These are phyloP conservation scores for Bryoerythrophyllum caledonicum DNA, from an alignment of 225 moss, liverwort and hornwort genomes.

Conservation along the genomic window DNA sequence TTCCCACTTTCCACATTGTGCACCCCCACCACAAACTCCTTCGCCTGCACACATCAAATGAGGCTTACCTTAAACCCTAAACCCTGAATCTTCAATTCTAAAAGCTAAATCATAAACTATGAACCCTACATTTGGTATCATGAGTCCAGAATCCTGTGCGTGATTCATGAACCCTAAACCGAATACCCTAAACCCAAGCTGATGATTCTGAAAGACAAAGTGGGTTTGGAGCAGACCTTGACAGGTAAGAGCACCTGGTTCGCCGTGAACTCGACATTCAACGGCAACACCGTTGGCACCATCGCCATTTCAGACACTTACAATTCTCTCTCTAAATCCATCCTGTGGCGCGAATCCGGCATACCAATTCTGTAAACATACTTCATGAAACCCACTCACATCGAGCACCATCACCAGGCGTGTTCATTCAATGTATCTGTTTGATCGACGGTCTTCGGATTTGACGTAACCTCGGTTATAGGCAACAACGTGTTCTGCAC, in stretches of 20 bases:
- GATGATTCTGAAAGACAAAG: background rate
- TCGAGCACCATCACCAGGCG: too few relatives aligned
- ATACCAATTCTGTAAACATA: too few relatives aligned
- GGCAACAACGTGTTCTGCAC: too few relatives aligned
- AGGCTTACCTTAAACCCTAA: background rate
- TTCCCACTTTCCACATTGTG: slow-evolving; percentile 65
- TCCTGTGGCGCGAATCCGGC: too few relatives aligned
- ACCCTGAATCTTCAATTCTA: background rate
- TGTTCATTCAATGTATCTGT: background rate
- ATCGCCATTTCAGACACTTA: slow-evolving; percentile 6
- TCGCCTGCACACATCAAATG: slow-evolving; percentile 38
- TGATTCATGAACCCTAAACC: background rate
- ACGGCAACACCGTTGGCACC: slow-evolving; percentile 45
- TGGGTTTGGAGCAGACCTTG: slow-evolving; percentile 23
- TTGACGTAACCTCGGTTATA: too few relatives aligned
- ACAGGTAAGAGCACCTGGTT: slow-evolving; percentile 44
- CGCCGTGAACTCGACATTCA: slow-evolving; percentile 43
- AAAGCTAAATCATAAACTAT: too few relatives aligned
- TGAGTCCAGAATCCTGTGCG: too few relatives aligned
- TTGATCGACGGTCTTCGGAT: too few relatives aligned
- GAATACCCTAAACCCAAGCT: background rate
- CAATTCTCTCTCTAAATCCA: background rate
- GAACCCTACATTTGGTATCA: background rate
- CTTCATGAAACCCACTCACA: too few relatives aligned
- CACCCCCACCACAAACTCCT: slow-evolving; percentile 66